Base-by-base conservation (phyloP, 2,329 filamentous ascomycete genomes). In the Macroventuria anomochaeta region DNA sequence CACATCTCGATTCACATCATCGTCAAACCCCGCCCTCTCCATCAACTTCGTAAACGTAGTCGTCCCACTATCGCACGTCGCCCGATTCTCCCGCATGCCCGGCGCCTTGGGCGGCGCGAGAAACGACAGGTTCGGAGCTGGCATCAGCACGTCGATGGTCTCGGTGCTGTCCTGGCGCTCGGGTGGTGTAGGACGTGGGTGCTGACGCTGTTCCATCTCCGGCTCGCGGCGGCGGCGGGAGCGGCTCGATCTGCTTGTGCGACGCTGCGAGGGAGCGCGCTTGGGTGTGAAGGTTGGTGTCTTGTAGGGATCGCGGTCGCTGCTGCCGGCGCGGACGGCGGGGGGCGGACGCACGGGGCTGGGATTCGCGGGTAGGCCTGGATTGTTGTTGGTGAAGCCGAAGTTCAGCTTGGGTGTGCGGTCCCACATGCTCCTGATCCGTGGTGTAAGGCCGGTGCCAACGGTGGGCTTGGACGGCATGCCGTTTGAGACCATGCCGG, bases 131-230 rank as follows among this genome's bases (percentile, higher is more conserved):
- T 54, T 49, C 4, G 67, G 68, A n/a, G 71, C 65, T 5, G 71
- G 73, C 74, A 76, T 75, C n/a, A 76, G 56, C 18, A 79, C 74
- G 46, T 77, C 73, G 31, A 80, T 79, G 0, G 77, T 80, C 46
- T 79, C 77, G 28, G 72, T 72, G 50, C 75, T 77, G 12, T 62
- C 71, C 25, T 59, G 71, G 20, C 75, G 60, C 8, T 57, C 50
- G 8, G 57, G 47, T 5, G 52, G 29, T 4, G 57, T 53, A 2
- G 59, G 53, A 2, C 39, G 46, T 7, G 17, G 26, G 28, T 32
- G 18, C 7, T 36, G 37, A 6, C 31, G 31, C 25, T 55, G 48
- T 3, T 40, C 37, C 52, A 50, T 50, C 37, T 55, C 46, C 4
- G 52, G 52, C 13, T 55, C 46, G 13, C 46, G 52, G 18, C 41